Evolutionary conservation across 2,329 filamentous ascomycete species (phyloP).

Genomic region (Orbilia brochopaga): DNA sequence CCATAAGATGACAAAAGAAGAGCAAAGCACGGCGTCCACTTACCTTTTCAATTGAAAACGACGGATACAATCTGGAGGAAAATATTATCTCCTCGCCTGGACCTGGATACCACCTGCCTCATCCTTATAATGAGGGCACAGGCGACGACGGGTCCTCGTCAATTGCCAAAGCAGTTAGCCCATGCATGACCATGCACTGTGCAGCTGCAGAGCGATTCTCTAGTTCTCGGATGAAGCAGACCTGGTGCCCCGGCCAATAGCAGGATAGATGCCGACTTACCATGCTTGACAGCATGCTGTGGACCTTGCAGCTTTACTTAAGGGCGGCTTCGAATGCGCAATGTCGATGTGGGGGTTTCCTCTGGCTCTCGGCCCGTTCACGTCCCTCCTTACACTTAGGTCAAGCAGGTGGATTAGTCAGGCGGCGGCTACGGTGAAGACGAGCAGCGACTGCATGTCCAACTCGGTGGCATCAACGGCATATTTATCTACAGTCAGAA

Average conservation of each 20-base stretch:
- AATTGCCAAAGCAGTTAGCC: not conserved
- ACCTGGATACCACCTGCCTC: not conserved
- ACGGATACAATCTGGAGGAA: not conserved
- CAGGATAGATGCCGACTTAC: no score
- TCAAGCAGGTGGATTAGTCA: no score
- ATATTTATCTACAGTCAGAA: not conserved
- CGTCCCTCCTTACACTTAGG: no score
- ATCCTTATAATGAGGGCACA: not conserved
- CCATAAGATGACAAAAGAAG: not conserved
- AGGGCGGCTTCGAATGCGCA: no score
- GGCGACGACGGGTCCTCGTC: not conserved
- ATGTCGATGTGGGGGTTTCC: no score
- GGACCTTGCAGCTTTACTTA: no score
- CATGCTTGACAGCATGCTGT: no score
- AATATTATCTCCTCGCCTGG: not conserved
- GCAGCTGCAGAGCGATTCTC: not conserved
- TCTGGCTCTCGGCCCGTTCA: no score
- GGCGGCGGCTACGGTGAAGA: no score
- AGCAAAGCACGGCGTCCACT: not conserved
- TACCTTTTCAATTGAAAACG: not conserved
- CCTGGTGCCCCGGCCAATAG: not conserved
- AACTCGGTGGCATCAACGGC: not conserved
- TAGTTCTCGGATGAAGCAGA: not conserved
- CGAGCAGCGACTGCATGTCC: no score
- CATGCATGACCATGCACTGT: not conserved